Base-by-base conservation (phyloP, 306 rosid species). In the Potentilla sterilis region DNA sequence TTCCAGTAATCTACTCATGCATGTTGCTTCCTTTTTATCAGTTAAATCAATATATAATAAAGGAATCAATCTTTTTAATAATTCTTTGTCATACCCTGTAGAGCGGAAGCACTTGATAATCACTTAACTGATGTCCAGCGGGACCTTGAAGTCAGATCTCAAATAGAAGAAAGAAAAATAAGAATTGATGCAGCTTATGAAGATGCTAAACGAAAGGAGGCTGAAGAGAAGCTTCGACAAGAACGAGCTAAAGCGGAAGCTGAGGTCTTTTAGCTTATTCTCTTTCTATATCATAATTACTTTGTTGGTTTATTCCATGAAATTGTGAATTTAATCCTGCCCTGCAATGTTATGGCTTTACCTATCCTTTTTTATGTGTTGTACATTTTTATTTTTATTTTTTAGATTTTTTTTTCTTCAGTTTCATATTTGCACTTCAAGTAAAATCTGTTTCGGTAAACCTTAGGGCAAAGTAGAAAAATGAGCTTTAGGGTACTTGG, bases 41-140 rank as follows among this genome's bases (percentile, higher is more conserved):
- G 11, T 70, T 61, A n/a, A 59, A 22, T 43, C 52, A 15, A 37
- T 40, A 49, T 15, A 43, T 34, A 9, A 10, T 72, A 1, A 12
- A 47, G 35, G 48, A 19, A 73, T 2, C 61, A 46, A 28, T 63
- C 34, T 42, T 52, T 42, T 47, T 70, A 40, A 46, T 63, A 80
- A 73, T 77, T 77, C 41, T 54, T 38, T 46, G 32, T 52, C 19
- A 52, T 46, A n/a, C 69, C 13, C 52, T 87, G 83, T 71, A 94
- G 98, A 64, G 98, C 98, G 32, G 96, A 90, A 84, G 95, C 83
- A 70, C 93, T 94, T 80, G 96, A 94, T 85, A 88, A 82, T 89
- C 96, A 94, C 83, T 85, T 94, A 88, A 90, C 92, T 74, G 90
- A 85, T 78, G 87, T 94, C 85, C 98, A 91, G 76, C 86, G 82